Percentiles rank a stretch among this genome's conserved stretches.
These are phyloP conservation scores for Phylloporus scabripes DNA, from an alignment of 768 basidiomycete genomes.

Conservation along the genomic window DNA sequence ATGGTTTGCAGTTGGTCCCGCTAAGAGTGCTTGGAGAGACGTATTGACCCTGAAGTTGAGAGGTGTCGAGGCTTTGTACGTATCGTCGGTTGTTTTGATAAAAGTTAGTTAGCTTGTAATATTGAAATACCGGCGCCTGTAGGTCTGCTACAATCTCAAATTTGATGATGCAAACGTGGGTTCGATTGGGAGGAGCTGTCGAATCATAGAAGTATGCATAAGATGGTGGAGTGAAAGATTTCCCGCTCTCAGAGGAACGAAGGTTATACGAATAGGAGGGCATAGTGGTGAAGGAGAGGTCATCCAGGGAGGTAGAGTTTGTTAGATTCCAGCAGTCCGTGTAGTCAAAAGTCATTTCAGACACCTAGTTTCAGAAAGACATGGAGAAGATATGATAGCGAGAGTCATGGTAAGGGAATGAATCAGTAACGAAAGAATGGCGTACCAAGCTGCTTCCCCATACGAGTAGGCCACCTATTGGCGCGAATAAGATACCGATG, in stretches of 20 bases:
- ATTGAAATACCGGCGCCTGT: constrained; percentile 71
- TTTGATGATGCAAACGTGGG: constrained; percentile 66
- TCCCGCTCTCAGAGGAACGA: constrained; percentile 50
- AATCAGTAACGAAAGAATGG: constrained; percentile 21
- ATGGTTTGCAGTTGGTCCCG: constrained; percentile 82
- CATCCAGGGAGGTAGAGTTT: constrained; percentile 30
- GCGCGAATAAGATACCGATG: constrained; percentile 91
- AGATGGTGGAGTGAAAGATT: constrained; percentile 47
- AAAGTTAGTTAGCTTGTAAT: constrained; percentile 96
- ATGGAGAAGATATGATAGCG: background rate
- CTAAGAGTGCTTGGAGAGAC: constrained; percentile 47
- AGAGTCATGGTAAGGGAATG: constrained; percentile 10
- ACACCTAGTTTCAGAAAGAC: constrained; percentile 50
- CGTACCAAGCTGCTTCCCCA: constrained; percentile 76
- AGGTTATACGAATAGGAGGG: constrained; percentile 64
- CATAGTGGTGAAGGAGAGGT: constrained; percentile 44
- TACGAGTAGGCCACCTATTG: constrained; percentile 90
- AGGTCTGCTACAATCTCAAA: constrained; percentile 83
- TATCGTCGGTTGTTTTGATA: constrained; percentile 99
- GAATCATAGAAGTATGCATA: constrained; percentile 70
- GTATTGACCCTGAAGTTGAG: constrained; percentile 76
- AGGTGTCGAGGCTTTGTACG: constrained; percentile 81
- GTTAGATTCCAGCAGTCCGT: constrained; percentile 76
- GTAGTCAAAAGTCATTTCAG: constrained; percentile 94
- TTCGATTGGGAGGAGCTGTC: constrained; percentile 38